Base-by-base conservation (phyloP, 148 eudicot genomes). In the Diospyros lotus region DNA sequence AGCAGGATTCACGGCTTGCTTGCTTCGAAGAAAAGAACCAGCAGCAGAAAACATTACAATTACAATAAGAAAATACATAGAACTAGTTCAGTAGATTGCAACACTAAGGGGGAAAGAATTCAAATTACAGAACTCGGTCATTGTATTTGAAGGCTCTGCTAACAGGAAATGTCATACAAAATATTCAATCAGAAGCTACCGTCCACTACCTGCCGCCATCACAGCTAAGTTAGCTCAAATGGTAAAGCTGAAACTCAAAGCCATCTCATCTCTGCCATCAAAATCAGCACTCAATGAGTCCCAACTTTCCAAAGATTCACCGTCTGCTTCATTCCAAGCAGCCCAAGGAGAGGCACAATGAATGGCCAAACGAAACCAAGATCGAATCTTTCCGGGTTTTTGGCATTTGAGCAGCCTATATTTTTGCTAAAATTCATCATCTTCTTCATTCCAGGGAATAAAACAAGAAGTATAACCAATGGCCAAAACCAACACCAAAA, bases 401-500 rank as follows among this genome's bases (percentile, higher is more conserved):
- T 28, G 28, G 28, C 28, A 28, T 51, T 64, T 64, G 44, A 38
- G 42, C 71, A 68, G 15, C 8, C 40, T 12, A 73, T 38, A n/a
- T 28, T 66, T n/a, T n/a, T n/a, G n/a, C 45, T 14, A 52, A 68
- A 66, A 59, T 46, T 54, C 6, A 58, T 59, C 58, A 68, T 64
- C 63, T 9, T 64, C 71, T 66, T 46, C 75, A 64, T 52, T 44
- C 58, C 18, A 65, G 56, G 4, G 14, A 66, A 80, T 71, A 28
- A 4, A 75, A 41, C 18, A 3, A 66, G 50, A 51, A 58, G 71
- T 11, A 68, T 61, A 55, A 60, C 14, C 5, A 58, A 75, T 5
- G 52, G 58, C 54, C 53, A 53, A 63, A 46, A 48, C 58, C 69
- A 60, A 81, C 73, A 73, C 74, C 73, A 77, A 63, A 64, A 12